Evolutionary conservation across 345 rosid species (phyloP).

Genomic region (Atalantia buxifolia): DNA sequence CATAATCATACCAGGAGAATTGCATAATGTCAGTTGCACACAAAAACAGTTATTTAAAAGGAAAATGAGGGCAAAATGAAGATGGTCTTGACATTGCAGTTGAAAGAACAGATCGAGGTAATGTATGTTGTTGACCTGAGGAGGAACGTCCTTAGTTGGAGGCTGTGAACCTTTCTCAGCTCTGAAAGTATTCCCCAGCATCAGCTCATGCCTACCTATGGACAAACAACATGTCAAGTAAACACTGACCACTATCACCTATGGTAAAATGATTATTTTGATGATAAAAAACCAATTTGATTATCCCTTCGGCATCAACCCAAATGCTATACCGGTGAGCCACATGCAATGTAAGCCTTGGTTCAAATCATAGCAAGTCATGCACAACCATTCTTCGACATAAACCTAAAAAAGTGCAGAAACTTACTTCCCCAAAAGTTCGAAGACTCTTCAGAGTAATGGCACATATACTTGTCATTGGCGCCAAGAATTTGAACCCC

Average conservation of each 20-base stretch:
- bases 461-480: constrained; percentile 78
- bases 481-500: constrained; percentile 97
- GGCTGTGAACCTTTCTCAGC: constrained; percentile 53
- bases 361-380: not conserved
- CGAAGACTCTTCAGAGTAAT: constrained; percentile 54
- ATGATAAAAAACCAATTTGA: not conserved
- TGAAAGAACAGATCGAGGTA: constrained; percentile 1
- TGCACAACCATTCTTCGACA: not conserved
- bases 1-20: not conserved
- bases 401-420: not conserved
- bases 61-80: not conserved
- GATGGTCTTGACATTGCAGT: not conserved
- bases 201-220: constrained; percentile 81
- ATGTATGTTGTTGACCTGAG: constrained; percentile 47
- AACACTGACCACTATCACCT: not conserved
- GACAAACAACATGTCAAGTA: constrained; percentile 22
- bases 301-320: not conserved
- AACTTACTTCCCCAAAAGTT: constrained; percentile 95
- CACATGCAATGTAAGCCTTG: not conserved
- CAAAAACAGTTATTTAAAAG: not conserved
- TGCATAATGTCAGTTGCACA: not conserved
- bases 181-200: constrained; percentile 73
- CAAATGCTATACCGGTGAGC: not conserved
- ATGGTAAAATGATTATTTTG: not conserved
- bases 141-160: constrained; percentile 74